A percentile compares a stretch with the other conserved stretches of the same genome.
Conservation (phyloP, 352 stramenopile species). For the Thraustochytrium striatum region DNA sequence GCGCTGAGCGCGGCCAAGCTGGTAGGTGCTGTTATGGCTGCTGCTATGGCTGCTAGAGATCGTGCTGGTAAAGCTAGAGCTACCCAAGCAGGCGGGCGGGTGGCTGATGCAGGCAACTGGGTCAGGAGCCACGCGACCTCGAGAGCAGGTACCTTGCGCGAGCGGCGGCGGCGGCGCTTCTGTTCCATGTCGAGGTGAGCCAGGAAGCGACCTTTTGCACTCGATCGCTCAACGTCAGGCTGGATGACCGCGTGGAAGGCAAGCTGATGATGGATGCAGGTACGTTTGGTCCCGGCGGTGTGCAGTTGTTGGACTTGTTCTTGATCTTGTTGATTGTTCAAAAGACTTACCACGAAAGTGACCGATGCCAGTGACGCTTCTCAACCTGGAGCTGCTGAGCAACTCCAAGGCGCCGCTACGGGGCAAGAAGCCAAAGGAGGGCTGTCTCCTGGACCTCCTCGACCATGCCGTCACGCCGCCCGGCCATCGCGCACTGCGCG, state of each 20-base stretch:
- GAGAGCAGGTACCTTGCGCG: slow-evolving; percentile 24
- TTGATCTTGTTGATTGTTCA: too few relatives aligned
- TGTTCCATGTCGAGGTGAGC: slow-evolving; percentile 13
- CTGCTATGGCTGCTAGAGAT: too few relatives aligned
- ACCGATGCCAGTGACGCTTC: not conserved
- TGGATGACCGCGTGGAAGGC: slow-evolving; percentile 12
- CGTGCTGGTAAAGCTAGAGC: too few relatives aligned
- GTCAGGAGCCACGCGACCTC: slow-evolving; percentile 20
- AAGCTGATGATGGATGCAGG: slow-evolving; percentile 42
- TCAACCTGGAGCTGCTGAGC: slow-evolving; percentile 10
- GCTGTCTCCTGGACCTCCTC: slow-evolving; percentile 21
- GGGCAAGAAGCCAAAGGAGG: not conserved
- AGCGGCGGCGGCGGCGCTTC: slow-evolving; percentile 27
- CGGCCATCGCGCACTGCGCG: slow-evolving; percentile 9
- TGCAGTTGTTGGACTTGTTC: not conserved
- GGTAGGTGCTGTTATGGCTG: not conserved
- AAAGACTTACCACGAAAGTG: too few relatives aligned
- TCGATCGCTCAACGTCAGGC: slow-evolving; percentile 12
- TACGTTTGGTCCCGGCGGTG: not conserved
- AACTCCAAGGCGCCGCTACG: not conserved
- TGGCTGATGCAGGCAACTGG: not conserved
- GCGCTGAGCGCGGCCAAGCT: not conserved
- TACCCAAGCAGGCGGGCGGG: not conserved
- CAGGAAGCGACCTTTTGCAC: slow-evolving; percentile 18
- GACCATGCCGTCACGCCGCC: slow-evolving; percentile 40